Percentiles rank a stretch among this genome's conserved stretches.
These are phyloP conservation scores for Nitzschia sp. DNA, from an alignment of 108 stramenopile genomes.

Conservation along the genomic window DNA sequence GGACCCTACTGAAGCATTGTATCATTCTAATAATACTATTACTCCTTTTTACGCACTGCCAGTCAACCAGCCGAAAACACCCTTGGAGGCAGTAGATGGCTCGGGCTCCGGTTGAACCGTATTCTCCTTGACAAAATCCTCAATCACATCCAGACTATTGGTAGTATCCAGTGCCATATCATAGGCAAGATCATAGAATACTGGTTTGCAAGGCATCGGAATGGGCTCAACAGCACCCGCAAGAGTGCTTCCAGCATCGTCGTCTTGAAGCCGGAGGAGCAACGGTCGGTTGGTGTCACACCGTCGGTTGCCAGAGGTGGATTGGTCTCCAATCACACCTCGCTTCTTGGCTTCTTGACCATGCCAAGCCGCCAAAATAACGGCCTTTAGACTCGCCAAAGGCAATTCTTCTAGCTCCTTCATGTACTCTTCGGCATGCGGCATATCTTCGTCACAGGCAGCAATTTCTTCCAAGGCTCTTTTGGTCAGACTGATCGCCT, in stretches of 20 bases:
- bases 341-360: constrained; percentile 22
- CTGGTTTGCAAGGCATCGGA: constrained; percentile 66
- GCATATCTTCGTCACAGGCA: constrained; percentile 76
- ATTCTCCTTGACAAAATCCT: constrained; percentile 47
- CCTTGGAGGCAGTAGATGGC: constrained; percentile 8
- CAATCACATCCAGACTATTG: constrained; percentile 47
- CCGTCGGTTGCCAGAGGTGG: background rate
- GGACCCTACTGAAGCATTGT: too few relatives aligned
- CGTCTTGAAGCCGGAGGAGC: constrained; percentile 60
- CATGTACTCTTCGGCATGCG: constrained; percentile 50
- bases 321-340: constrained; percentile 2
- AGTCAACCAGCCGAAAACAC: constrained; percentile 46
- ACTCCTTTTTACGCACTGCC: constrained; percentile 18
- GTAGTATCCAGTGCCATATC: constrained; percentile 48
- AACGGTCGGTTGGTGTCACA: constrained; percentile 42
- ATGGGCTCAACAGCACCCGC: constrained; percentile 32
- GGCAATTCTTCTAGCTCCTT: constrained; percentile 50
- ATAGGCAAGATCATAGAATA: constrained; percentile 78
- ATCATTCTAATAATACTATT: background rate
- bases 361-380: constrained; percentile 32
- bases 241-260: constrained; percentile 50
- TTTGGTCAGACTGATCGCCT: constrained; percentile 47
- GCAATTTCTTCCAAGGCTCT: constrained; percentile 79
- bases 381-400: constrained; percentile 17
- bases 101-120: constrained; percentile 23